These are phyloP conservation scores for Penicillium sp. DNA, from an alignment of 2,329 filamentous ascomycete genomes.

Conservation along the genomic window DNA sequence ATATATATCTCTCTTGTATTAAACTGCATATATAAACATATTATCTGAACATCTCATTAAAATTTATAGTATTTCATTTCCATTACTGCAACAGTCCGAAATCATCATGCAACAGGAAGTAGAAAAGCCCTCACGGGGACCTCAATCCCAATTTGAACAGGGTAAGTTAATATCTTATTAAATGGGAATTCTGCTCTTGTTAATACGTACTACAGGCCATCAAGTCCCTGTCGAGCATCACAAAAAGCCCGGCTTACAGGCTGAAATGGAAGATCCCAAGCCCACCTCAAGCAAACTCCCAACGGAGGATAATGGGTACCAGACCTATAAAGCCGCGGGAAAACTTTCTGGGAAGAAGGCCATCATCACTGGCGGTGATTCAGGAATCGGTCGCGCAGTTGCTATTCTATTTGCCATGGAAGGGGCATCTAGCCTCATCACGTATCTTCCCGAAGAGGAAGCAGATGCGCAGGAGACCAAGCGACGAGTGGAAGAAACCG, in stretches of 20 bases:
- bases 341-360: constrained; percentile 74
- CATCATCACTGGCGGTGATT: constrained; percentile 80
- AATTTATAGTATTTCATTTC: too few species aligned
- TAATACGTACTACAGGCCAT: constrained; percentile 41
- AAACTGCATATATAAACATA: too few species aligned
- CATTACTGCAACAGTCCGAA: neutral
- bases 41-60: too few species aligned
- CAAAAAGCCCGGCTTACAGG: constrained; percentile 54
- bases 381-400: constrained; percentile 72
- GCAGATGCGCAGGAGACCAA: constrained; percentile 75
- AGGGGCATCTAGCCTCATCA: constrained; percentile 70
- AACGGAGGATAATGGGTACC: constrained; percentile 63
- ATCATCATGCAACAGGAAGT: constrained; percentile 19
- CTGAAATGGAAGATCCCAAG: constrained; percentile 55
- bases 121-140: constrained; percentile 11
- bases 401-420: constrained; percentile 79
- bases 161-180: constrained; percentile 20
- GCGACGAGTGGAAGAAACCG: constrained; percentile 65
- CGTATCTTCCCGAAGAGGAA: constrained; percentile 73
- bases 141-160: constrained; percentile 33
- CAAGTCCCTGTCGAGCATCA: constrained; percentile 54
- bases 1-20: too few species aligned
- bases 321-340: constrained; percentile 70
- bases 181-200: too few species aligned
- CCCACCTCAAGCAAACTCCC: constrained; percentile 66